These are phyloP conservation scores for Hyphodiscus sp. DNA, from an alignment of 2,329 filamentous ascomycete genomes.

Conservation along the genomic window DNA sequence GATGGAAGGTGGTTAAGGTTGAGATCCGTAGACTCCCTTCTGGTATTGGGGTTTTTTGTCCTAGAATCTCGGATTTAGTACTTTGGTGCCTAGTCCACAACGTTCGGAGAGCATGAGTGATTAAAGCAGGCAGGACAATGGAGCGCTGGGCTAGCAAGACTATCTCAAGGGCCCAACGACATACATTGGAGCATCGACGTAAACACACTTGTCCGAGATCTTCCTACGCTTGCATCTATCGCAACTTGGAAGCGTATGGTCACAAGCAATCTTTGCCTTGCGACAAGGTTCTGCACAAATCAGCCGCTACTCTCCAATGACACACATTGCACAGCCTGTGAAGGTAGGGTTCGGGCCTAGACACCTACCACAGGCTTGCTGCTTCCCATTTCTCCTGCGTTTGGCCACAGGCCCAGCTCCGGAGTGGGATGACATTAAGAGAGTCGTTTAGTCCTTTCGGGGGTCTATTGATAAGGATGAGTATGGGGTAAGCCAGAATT, in stretches of 20 bases:
- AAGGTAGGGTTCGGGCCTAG: no score
- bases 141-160: no score
- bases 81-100: no score
- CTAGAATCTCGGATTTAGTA: no score
- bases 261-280: slow-evolving; percentile 26
- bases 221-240: slow-evolving; percentile 23
- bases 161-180: no score
- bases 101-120: no score
- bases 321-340: no score
- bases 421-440: background rate
- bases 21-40: background rate
- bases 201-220: slow-evolving; percentile 19
- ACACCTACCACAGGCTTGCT: slow-evolving; percentile 11
- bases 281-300: slow-evolving; percentile 15
- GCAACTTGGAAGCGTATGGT: slow-evolving; percentile 24
- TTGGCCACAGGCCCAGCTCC: slow-evolving; percentile 6
- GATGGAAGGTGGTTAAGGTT: background rate
- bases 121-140: no score
- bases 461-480: no score
- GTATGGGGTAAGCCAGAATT: no score
- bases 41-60: background rate
- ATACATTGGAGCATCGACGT: slow-evolving; percentile 23
- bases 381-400: slow-evolving; percentile 24
- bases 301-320: no score
- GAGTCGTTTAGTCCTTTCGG: background rate